Conservation (phyloP, 495 filamentous ascomycete species). For the Tuber brumale region DNA sequence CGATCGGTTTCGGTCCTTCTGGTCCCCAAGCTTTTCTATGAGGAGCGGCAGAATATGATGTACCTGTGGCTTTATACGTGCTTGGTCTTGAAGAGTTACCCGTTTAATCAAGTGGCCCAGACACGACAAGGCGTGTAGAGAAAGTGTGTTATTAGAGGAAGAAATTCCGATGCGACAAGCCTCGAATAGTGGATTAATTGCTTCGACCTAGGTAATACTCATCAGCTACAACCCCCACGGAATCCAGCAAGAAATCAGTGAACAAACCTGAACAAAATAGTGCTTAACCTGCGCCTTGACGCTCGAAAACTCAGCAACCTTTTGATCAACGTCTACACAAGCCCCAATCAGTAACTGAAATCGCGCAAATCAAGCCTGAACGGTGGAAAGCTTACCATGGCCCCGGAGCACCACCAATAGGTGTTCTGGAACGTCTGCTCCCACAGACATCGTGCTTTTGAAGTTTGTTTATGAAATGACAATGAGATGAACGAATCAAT, state of each 20-base stretch:
- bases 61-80: conserved; percentile 58
- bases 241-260: not conserved
- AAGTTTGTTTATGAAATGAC: not conserved
- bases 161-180: conserved; percentile 36
- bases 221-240: not conserved
- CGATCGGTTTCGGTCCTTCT: conserved; percentile 69
- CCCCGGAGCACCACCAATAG: conserved; percentile 39
- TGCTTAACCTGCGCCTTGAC: conserved; percentile 41
- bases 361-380: not conserved
- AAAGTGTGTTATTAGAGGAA: conserved; percentile 39
- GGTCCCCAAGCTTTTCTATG: conserved; percentile 79
- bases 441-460: conserved; percentile 35
- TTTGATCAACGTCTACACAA: conserved; percentile 36
- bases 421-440: conserved; percentile 37
- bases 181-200: conserved; percentile 39
- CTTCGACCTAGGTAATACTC: conserved; percentile 27
- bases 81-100: conserved; percentile 71
- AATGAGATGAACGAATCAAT: not conserved
- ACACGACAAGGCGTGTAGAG: conserved; percentile 54
- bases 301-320: conserved; percentile 39
- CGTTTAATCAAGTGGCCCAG: conserved; percentile 79
- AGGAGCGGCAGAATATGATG: conserved; percentile 62
- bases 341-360: not conserved
- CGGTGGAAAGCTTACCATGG: conserved; percentile 25
- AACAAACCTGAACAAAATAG: conserved; percentile 37